phyloP scores from a whole-genome alignment of 106 monocot species.

The Allium sativum region DNA sequence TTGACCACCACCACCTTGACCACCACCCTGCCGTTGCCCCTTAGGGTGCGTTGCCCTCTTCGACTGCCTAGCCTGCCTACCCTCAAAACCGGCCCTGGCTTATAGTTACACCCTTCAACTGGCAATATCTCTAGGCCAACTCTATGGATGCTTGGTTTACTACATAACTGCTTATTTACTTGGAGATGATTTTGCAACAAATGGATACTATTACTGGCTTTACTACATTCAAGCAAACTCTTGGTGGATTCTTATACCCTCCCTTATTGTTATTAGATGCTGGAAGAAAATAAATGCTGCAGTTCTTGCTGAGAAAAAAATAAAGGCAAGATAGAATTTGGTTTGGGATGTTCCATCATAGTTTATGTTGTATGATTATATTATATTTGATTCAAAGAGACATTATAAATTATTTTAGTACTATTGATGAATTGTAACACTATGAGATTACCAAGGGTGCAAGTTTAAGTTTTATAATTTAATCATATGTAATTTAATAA shows the following conservation, averaged over 20 bases:
- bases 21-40: too few species aligned
- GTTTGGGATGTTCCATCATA: too few species aligned
- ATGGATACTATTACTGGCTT: slow-evolving; percentile 59
- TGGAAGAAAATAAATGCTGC: slow-evolving; percentile 73
- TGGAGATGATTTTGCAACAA: slow-evolving; percentile 67
- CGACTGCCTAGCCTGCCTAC: too few species aligned
- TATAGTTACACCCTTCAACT: slow-evolving; percentile 77
- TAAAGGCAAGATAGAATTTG: slow-evolving; percentile 17
- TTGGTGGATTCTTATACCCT: slow-evolving; percentile 64
- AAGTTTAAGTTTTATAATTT: not conserved
- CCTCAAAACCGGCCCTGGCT: too few species aligned
- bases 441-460: not conserved
- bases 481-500: not conserved
- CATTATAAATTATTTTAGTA: not conserved
- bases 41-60: too few species aligned
- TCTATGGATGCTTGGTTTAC: slow-evolving; percentile 92
- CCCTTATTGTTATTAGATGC: slow-evolving; percentile 54
- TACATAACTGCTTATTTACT: slow-evolving; percentile 58
- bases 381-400: not conserved
- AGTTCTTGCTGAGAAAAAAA: slow-evolving; percentile 30
- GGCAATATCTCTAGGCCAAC: slow-evolving; percentile 62
- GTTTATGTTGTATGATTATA: too few species aligned
- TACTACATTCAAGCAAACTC: slow-evolving; percentile 81
- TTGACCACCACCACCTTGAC: too few species aligned
- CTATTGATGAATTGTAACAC: not conserved